Percentiles rank a stretch among this genome's conserved stretches.
These are phyloP conservation scores for Stereocaulon alpinum DNA, from an alignment of 495 filamentous ascomycete species.

Conservation along the genomic window DNA sequence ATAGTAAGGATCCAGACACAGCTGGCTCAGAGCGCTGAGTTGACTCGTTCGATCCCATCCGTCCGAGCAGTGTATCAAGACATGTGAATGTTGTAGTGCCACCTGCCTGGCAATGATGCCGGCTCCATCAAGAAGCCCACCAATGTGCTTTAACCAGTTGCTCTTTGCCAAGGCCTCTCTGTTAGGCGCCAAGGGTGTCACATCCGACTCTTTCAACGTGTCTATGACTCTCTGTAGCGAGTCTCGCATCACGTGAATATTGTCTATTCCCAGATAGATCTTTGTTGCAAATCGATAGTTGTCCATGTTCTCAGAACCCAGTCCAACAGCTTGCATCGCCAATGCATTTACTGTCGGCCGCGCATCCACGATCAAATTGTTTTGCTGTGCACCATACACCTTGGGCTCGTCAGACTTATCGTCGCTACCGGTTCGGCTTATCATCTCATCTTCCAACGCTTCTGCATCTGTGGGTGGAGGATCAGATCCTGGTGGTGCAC, in stretches of 20 bases:
- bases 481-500: constrained; percentile 33
- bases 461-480: constrained; percentile 49
- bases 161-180: constrained; percentile 72
- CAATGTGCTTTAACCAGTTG: constrained; percentile 87
- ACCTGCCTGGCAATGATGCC: constrained; percentile 78
- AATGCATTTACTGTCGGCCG: constrained; percentile 90
- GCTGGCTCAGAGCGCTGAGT: constrained; percentile 83
- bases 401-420: constrained; percentile 33
- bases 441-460: constrained; percentile 61
- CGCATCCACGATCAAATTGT: constrained; percentile 94
- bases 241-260: constrained; percentile 97
- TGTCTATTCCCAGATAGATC: constrained; percentile 93
- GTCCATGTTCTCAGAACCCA: constrained; percentile 96
- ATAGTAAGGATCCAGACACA: constrained; percentile 93
- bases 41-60: constrained; percentile 98
- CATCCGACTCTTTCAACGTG: constrained; percentile 83
- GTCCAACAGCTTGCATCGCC: constrained; percentile 89
- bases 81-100: constrained; percentile 85
- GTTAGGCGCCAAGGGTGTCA: constrained; percentile 75
- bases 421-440: constrained; percentile 38
- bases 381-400: constrained; percentile 87
- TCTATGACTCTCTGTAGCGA: constrained; percentile 83
- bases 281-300: constrained; percentile 90
- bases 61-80: constrained; percentile 94
- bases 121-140: constrained; percentile 72